Evolutionary conservation across 108 stramenopile genomes (phyloP), one percentile per base, ranked within the genome.

Genomic region (Nitzschia sp.): DNA sequence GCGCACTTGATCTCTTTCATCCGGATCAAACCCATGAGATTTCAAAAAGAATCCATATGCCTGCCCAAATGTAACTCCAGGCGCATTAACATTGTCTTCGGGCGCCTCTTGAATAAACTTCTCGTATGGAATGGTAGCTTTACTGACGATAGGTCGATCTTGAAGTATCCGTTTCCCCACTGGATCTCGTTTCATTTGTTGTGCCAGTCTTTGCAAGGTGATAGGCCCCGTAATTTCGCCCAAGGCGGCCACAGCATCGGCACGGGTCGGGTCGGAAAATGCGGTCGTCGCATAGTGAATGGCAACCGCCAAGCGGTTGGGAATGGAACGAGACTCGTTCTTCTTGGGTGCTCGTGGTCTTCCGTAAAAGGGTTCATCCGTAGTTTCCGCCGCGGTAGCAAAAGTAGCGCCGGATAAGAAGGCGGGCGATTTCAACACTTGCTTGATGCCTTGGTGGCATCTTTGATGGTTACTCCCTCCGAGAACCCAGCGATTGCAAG

Each of bases 231-330:
- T 97, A 31, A 95, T 78, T 75, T 98, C 98, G 46, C 95, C 97
- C n/a, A 98, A 82, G 21, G 88, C 85, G 0, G 97, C 97, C 25
- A 98, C 95, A 63, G 94, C 88, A 75, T 97, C 98, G 54, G 83
- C 95, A 4, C 96, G 85, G 19, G 87, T 89, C 0, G 98, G 97
- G 58, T 97, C 91, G 5, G 57, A 30, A 45, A 97, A 62, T 17
- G 97, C 97, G 1, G 86, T 83, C n/a, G 83, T 49, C 23, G 96
- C 95, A 51, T 92, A 80, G 49, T 90, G 84, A n/a, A 90, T 54
- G 2, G 94, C 80, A 19, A 92, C 61, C 13, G 82, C 68, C 1
- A 91, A 21, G 26, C 85, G 76, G 30, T 78, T 46, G 15, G 5
- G 38, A 8, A 68, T 29, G 18, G 60, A 54, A 17, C 59, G 59